These are phyloP conservation scores for Spathaspora passalidarum DNA, from an alignment of 805 yeast species.

Conservation along the genomic window DNA sequence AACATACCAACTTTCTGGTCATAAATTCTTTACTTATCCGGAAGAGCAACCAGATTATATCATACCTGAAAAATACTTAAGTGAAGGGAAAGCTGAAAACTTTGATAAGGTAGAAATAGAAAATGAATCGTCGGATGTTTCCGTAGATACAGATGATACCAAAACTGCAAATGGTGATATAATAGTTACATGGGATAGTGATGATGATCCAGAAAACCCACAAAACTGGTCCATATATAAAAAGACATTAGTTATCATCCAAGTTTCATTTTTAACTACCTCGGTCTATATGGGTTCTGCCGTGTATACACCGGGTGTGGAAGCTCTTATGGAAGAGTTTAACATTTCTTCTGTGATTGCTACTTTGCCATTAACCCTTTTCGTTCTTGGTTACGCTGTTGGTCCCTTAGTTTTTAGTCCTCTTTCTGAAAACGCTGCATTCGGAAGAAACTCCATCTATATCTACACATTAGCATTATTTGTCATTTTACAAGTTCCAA, in stretches of 20 bases:
- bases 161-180: conserved; percentile 2
- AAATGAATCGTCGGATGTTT: neutral
- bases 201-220: conserved; percentile 56
- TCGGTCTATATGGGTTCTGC: conserved; percentile 58
- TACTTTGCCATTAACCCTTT: conserved; percentile 50
- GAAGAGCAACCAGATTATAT: conserved; percentile 30
- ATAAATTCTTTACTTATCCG: conserved; percentile 18
- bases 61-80: conserved; percentile 28
- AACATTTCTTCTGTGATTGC: conserved; percentile 42
- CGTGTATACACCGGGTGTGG: conserved; percentile 50
- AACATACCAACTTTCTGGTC: conserved; percentile 23
- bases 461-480: conserved; percentile 45
- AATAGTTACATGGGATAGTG: conserved; percentile 32
- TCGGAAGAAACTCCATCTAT: conserved; percentile 55
- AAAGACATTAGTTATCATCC: conserved; percentile 35
- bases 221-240: conserved; percentile 49
- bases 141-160: neutral
- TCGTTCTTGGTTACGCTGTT: conserved; percentile 58
- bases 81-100: neutral
- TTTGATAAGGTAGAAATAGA: conserved; percentile 1
- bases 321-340: conserved; percentile 42
- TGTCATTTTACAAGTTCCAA: conserved; percentile 52
- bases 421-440: conserved; percentile 49
- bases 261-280: conserved; percentile 44
- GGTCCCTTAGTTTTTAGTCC: conserved; percentile 63